Base-by-base conservation (phyloP, 495 filamentous ascomycete species). In the Collariella sp. region DNA sequence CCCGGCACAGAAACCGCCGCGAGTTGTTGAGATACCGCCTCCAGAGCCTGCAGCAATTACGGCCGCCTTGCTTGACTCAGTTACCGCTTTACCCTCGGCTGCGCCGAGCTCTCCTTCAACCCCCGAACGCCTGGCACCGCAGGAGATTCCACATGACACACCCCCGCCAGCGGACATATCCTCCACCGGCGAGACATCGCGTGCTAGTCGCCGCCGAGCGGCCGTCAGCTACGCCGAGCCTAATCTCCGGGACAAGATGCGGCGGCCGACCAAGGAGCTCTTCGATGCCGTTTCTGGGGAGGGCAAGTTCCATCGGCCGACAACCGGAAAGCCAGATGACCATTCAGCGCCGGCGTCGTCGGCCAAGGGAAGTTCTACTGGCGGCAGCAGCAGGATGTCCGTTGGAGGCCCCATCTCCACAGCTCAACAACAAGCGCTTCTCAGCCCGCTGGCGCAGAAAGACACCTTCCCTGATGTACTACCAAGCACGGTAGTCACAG, bases 171-270 rank as follows among this genome's bases (percentile, higher is more conserved):
- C 71, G 24, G 79, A 83, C 54, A 69, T 79, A 52, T 74, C 74
- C 22, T 72, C 70, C 2, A 68, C 64, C 7, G 76, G 73, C 43
- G 72, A 76, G 34, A 74, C 72, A 47, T 74, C 72, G 33, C 76
- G 87, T 44, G 76, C 80, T 10, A 82, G 79, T 40, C 74, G 89
- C 23, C 81, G 88, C 12, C 72, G 83, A 46, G 72, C 79, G 7
- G 76, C 78, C 26, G 78, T 95, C 43, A 93, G 86, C 71, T 95
- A 95, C 65, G 86, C 88, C 20, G 86, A 91, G 66, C 89, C 89
- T 9, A 94, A 86, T 62, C 72, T 95, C 31, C 77, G 86, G 47
- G 85, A 83, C 60, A 95, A 95, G 71, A 94, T 95, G 89, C 79
- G 89, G 46, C 82, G 89, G 46, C 84, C 87, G 19, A 85, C 83